Conservation (phyloP, 1,139 yeast species). For the Arxiozyma heterogenica region DNA sequence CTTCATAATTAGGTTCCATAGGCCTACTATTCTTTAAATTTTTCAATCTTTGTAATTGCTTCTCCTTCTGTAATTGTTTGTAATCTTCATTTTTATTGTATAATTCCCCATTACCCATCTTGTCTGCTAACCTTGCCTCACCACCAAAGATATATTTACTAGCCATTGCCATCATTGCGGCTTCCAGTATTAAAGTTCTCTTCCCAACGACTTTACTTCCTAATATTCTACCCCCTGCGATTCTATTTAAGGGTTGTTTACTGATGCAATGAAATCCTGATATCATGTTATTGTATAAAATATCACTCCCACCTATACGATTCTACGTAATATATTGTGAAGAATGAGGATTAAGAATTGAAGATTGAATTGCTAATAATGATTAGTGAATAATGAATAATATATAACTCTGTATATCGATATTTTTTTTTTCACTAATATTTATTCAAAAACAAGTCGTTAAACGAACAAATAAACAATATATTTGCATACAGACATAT, state of each 20-base stretch:
- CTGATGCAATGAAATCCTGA: background rate
- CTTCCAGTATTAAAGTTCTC: background rate
- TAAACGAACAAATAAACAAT: too few species aligned
- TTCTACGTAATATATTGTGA: too few species aligned
- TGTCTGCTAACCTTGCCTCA: conserved; percentile 45
- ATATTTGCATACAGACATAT: too few species aligned
- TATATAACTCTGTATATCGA: too few species aligned
- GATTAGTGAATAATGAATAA: background rate
- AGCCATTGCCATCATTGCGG: conserved; percentile 21
- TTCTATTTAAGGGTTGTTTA: background rate
- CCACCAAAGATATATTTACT: conserved; percentile 37
- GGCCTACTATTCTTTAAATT: conserved; percentile 23
- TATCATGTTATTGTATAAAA: background rate
- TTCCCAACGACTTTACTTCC: background rate
- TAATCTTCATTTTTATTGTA: conserved; percentile 28
- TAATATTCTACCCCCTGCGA: background rate
- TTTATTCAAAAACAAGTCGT: too few species aligned
- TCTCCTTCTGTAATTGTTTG: conserved; percentile 13
- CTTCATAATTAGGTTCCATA: conserved; percentile 51
- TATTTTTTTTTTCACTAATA: too few species aligned
- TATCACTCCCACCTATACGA: too few species aligned
- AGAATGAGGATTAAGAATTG: too few species aligned
- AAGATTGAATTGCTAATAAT: background rate
- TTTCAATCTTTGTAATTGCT: conserved; percentile 27
- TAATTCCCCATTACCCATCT: conserved; percentile 47